Percentiles rank a stretch among this genome's conserved stretches.
phyloP scores from a whole-genome alignment of 495 filamentous ascomycete species.

The Xylaria castorea region DNA sequence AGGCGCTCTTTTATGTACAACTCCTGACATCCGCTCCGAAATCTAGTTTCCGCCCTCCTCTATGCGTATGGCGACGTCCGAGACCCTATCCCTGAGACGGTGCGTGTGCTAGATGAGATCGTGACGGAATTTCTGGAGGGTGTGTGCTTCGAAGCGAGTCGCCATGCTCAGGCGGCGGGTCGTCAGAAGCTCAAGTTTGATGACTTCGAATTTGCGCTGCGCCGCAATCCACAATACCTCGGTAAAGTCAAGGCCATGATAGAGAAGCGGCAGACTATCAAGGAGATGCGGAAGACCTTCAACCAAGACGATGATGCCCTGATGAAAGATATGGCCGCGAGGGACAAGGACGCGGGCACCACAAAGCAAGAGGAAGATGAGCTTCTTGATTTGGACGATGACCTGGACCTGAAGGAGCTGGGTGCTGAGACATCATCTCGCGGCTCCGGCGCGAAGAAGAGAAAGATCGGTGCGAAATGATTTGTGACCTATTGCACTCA shows the following conservation, averaged over 20 bases:
- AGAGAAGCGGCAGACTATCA: slow-evolving; percentile 79
- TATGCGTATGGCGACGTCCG: slow-evolving; percentile 83
- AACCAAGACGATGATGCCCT: slow-evolving; percentile 51
- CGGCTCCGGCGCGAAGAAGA: slow-evolving; percentile 49
- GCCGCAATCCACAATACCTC: slow-evolving; percentile 81
- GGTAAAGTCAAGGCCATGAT: slow-evolving; percentile 90
- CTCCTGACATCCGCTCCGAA: slow-evolving; percentile 20
- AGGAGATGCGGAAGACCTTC: slow-evolving; percentile 75
- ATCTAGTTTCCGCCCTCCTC: slow-evolving; percentile 76
- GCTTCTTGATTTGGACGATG: slow-evolving; percentile 34
- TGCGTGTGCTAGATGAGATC: slow-evolving; percentile 90
- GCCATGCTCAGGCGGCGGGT: slow-evolving; percentile 78
- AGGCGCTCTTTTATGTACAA: neutral
- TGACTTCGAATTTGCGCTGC: slow-evolving; percentile 92
- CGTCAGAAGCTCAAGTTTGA: slow-evolving; percentile 97
- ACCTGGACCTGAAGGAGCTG: slow-evolving; percentile 32
- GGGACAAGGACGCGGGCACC: slow-evolving; percentile 15
- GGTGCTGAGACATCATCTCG: slow-evolving; percentile 32
- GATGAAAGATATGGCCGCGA: slow-evolving; percentile 38
- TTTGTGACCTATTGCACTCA: neutral
- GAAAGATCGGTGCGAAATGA: slow-evolving; percentile 42
- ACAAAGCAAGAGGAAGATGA: slow-evolving; percentile 30
- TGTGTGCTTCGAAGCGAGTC: slow-evolving; percentile 85
- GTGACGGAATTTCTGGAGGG: slow-evolving; percentile 90
- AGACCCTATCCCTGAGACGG: slow-evolving; percentile 77